These are phyloP conservation scores for Neurospora tetraspora DNA, from an alignment of 495 filamentous ascomycete species.

Conservation along the genomic window DNA sequence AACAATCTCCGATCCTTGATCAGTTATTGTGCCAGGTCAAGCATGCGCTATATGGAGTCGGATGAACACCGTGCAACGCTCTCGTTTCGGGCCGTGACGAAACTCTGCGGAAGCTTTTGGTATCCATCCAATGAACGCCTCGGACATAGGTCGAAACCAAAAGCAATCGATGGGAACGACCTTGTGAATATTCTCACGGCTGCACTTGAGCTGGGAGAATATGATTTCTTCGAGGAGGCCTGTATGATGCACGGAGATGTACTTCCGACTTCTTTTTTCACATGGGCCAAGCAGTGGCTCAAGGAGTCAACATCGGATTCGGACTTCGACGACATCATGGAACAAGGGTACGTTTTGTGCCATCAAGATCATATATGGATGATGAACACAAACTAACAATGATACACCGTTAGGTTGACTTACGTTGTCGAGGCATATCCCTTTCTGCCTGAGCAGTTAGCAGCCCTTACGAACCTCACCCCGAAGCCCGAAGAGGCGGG, in stretches of 20 bases:
- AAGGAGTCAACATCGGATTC: not conserved
- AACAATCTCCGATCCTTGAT: not conserved
- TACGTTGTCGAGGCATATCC: not conserved
- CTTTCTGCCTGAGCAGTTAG: not conserved
- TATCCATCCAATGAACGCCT: not conserved
- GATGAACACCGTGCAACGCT: not conserved
- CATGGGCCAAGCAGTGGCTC: not conserved
- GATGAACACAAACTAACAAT: not conserved
- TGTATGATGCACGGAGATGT: not conserved
- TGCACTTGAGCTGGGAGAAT: not conserved
- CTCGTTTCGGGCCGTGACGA: not conserved
- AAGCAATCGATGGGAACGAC: not conserved
- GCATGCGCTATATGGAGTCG: not conserved
- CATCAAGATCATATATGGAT: not conserved
- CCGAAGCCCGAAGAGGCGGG: not conserved
- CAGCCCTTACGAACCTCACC: not conserved
- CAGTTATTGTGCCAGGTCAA: not conserved
- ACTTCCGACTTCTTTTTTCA: not conserved
- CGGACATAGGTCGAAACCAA: not conserved
- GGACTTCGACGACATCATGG: not conserved
- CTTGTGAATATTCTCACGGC: not conserved
- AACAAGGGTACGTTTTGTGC: not conserved
- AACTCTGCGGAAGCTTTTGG: not conserved
- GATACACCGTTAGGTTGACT: not conserved
- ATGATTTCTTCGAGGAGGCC: not conserved